Evolutionary conservation across 768 basidiomycete species (phyloP), one percentile per base, ranked within the genome.

Genomic region (Amanita pseudoporphyria): DNA sequence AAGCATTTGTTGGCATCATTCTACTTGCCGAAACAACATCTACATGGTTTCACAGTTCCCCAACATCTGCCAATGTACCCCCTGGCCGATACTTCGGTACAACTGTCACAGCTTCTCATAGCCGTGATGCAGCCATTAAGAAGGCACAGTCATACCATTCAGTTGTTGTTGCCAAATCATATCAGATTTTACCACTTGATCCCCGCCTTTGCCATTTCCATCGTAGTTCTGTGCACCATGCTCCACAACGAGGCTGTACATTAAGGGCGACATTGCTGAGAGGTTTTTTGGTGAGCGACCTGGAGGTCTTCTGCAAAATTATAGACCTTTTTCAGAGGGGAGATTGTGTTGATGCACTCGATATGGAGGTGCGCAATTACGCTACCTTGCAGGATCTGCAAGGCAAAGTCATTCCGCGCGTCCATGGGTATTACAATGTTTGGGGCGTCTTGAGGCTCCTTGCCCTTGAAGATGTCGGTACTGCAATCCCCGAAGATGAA

Each of bases 401-500:
- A 41, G 39, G 39, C 19, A 41, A 19, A 41, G 39, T 21, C 21
- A 41, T 41, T 41, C 39, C 39, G 28, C 32, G 45, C 19, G 48
- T 53, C 42, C 32, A 37, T 42, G 52, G 55, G 35, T 56, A 53
- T 45, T 55, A 53, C 47, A 35, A 53, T 40, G 47, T 55, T 50
- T 55, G 54, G 52, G 54, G 52, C 45, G 19, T 55, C 12, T 32
- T 55, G 49, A 41, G 42, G 33, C 42, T 55, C 48, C 54, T 56
- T 47, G 52, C 54, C 50, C 48, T 56, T 14, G 52, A 56, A 53
- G 40, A 35, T 19, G 54, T 56, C 14, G 54, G 52, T 18, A 45
- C 28, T n/a, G 49, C 54, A 13, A 51, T 56, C 18, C 43, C 52
- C n/a, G 49, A 55, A 36, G 32, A 22, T 52, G 19, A 13, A 18